Evolutionary conservation across 2,329 filamentous ascomycete species (phyloP), one percentile per base, ranked within the genome.

Genomic region (Ophiostoma australiae): DNA sequence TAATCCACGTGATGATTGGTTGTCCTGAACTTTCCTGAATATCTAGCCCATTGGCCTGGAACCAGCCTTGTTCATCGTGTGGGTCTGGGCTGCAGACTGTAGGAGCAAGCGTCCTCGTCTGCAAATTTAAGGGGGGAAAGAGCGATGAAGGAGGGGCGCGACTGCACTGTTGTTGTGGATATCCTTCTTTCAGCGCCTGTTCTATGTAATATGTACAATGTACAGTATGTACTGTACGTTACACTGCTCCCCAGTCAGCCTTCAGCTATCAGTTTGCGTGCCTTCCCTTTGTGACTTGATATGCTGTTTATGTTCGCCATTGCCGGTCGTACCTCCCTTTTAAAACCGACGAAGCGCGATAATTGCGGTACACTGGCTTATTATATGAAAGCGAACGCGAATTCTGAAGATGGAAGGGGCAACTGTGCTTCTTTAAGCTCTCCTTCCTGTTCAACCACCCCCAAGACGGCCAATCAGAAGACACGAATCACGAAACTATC

Each of bases 381-480:
- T 13, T 13, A 23, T 41, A 15, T 17, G 20, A 6, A 66, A 13
- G 1, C 20, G 20, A 66, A 23, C 41, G 23, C 23, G 37, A 69
- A 35, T 48, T 44, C n/a, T 58, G 27, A 61, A 71, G 23, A 69
- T 69, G 70, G 67, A 72, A 72, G 68, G 68, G 27, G 65, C 63
- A 37, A 70, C 6, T 27, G 48, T 15, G 48, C 67, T 37, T 41
- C 52, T 39, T 68, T 69, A 52, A 68, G 63, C 37, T 58, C 31
- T n/a, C 33, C 52, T 44, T 13, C 58, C 37, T 35, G 15, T 44
- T n/a, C 27, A 13, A 20, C 7, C 13, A 17, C 39, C n/a, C n/a
- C n/a, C 37, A 17, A 13, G n/a, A 52, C 67, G 48, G 17, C 66
- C n/a, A 67, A 68, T 39, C 48, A 48, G 44, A 58, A 44, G 27